Conservation (phyloP, 768 basidiomycete genomes). For the Gloeostereum incarnatum region DNA sequence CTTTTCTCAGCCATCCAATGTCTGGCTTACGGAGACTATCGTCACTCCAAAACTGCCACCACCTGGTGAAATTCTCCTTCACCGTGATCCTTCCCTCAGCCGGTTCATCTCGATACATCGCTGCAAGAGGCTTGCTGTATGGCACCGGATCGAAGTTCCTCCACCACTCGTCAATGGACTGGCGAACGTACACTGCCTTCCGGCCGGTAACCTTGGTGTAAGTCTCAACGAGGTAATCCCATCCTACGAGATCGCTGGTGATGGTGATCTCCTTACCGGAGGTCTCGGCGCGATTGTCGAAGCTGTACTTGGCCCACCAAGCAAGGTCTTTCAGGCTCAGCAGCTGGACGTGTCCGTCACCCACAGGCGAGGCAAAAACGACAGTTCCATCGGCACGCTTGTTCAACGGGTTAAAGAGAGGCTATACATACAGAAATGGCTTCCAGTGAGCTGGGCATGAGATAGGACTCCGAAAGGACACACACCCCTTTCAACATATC, state of each 20-base stretch:
- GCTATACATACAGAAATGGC: conserved; percentile 7
- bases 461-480: neutral
- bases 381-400: conserved; percentile 27
- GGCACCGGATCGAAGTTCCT: conserved; percentile 16
- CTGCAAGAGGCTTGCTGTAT: conserved; percentile 20
- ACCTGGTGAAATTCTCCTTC: conserved; percentile 30
- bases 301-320: conserved; percentile 29
- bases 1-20: conserved; percentile 30
- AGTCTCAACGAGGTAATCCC: conserved; percentile 24
- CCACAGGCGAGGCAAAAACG: conserved; percentile 26
- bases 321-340: conserved; percentile 29
- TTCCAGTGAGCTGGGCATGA: neutral
- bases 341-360: conserved; percentile 25
- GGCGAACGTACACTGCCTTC: conserved; percentile 21
- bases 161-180: conserved; percentile 24
- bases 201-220: conserved; percentile 28
- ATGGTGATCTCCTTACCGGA: conserved; percentile 26
- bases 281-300: conserved; percentile 23
- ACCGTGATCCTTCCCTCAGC: conserved; percentile 22
- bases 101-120: conserved; percentile 15
- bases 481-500: conserved; percentile 30
- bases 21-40: conserved; percentile 31
- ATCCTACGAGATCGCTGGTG: conserved; percentile 25
- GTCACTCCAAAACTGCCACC: conserved; percentile 34
- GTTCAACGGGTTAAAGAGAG: conserved; percentile 23